Base-by-base conservation (phyloP, 306 rosid genomes). In the Pterocarpus macrocarpus region DNA sequence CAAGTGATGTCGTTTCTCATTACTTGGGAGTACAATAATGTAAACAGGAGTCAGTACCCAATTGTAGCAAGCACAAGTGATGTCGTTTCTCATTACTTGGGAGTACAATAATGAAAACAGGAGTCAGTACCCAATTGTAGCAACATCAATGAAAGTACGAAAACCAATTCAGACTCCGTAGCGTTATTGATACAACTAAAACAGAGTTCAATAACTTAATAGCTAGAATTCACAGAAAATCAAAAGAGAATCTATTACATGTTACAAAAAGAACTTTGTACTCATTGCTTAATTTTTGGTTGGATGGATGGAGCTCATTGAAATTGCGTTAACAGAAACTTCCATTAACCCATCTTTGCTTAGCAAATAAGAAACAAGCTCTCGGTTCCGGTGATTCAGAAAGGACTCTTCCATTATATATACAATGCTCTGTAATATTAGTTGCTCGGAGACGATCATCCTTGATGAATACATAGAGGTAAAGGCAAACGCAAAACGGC, bases 371-470 rank as follows among this genome's bases (percentile, higher is more conserved):
- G 71, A 36, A 45, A 71, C 73, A 64, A 44, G 56, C 28, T 62
- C 17, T 71, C 5, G 41, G 44, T 49, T 49, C 64, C 50, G 0
- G 13, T 39, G 38, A 38, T 39, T 15, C 16, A 34, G 64, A 68
- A 78, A 78, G 57, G 47, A 22, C 15, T 79, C 64, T 63, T 80
- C 44, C 16, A 63, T 52, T 22, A 30, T 62, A 71, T 39, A 39
- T 72, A 39, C 58, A 61, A 33, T 34, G 78, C 78, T 71, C 33
- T 2, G 35, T 15, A 69, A 8, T 50, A 71, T 49, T 35, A 36
- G 45, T 36, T 28, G 64, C 78, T 22, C 36, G 34, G 71, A 47
- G 38, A 4, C 2, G 8, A 78, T 34, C 69, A 44, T 22, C 69
- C 76, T 4, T 5, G 4, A 5, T 32, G 61, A 69, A 44, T 4